These are phyloP conservation scores for Hypoxylon fuscum DNA, from an alignment of 495 filamentous ascomycete genomes.

Conservation along the genomic window DNA sequence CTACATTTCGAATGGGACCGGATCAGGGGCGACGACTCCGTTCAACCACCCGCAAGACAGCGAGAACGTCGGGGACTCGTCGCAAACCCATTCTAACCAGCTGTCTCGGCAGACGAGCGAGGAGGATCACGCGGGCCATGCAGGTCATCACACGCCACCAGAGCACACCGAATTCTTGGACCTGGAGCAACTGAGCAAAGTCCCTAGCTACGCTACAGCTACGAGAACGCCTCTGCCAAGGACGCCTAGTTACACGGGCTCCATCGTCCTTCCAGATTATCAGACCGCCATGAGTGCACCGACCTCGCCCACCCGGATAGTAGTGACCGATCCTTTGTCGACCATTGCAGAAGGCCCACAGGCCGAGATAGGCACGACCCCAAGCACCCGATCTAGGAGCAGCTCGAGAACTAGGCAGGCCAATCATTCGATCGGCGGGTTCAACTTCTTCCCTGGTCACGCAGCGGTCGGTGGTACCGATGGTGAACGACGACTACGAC, in stretches of 20 bases:
- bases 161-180: conserved; percentile 71
- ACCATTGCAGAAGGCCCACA: conserved; percentile 40
- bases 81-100: conserved; percentile 46
- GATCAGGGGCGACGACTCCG: conserved; percentile 45
- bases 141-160: conserved; percentile 63
- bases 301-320: conserved; percentile 38
- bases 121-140: conserved; percentile 58
- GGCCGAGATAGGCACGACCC: background rate
- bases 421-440: conserved; percentile 38
- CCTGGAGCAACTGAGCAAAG: conserved; percentile 71
- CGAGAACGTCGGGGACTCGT: conserved; percentile 41
- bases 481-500: conserved; percentile 41
- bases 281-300: conserved; percentile 52
- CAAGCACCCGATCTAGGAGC: conserved; percentile 33
- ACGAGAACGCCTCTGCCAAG: conserved; percentile 65
- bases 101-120: conserved; percentile 70
- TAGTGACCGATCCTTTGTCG: conserved; percentile 45
- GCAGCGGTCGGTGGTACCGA: conserved; percentile 28
- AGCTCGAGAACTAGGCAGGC: conserved; percentile 21
- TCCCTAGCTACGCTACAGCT: conserved; percentile 84
- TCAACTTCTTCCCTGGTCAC: conserved; percentile 44
- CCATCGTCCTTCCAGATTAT: conserved; percentile 52
- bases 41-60: conserved; percentile 37
- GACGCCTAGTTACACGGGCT: conserved; percentile 33
- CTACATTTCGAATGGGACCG: conserved; percentile 42